Evolutionary conservation across 805 yeast species (phyloP).

Genomic region (Zygoascus flipseniorum): DNA sequence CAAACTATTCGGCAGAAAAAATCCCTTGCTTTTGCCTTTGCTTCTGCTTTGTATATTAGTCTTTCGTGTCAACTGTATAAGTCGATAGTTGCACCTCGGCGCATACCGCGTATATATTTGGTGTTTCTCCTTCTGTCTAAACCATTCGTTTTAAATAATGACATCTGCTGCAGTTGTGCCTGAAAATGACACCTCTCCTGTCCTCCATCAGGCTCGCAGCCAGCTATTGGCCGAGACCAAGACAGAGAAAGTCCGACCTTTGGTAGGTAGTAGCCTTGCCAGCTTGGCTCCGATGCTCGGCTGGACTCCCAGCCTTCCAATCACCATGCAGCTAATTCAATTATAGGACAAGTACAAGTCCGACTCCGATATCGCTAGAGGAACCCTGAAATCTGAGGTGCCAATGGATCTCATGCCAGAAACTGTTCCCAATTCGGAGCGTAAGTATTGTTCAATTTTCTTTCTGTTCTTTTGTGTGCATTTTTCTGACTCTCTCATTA

Average conservation of each 20-base stretch:
- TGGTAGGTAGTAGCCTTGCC: too few relatives aligned
- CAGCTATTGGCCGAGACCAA: not conserved
- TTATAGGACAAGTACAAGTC: not conserved
- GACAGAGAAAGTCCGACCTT: not conserved
- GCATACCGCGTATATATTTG: too few relatives aligned
- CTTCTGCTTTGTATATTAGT: too few relatives aligned
- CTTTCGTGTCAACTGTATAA: too few relatives aligned
- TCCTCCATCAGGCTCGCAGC: not conserved
- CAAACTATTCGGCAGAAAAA: too few relatives aligned
- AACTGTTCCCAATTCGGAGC: not conserved
- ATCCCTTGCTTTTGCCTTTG: too few relatives aligned
- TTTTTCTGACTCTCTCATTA: not conserved
- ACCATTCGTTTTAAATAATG: not conserved
- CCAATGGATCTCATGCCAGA: conserved; percentile 1
- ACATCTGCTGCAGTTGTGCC: not conserved
- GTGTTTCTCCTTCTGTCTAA: not conserved
- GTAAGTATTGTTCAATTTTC: not conserved
- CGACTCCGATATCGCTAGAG: not conserved
- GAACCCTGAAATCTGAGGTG: not conserved
- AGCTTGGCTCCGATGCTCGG: too few relatives aligned
- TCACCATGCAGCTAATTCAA: not conserved
- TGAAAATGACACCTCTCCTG: not conserved
- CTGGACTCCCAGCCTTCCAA: not conserved
- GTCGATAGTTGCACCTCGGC: too few relatives aligned
- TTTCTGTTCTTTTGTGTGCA: not conserved